Percentiles rank a stretch among this genome's conserved stretches.
phyloP scores from a whole-genome alignment of 108 stramenopile species.

The Cyclotella atomus region DNA sequence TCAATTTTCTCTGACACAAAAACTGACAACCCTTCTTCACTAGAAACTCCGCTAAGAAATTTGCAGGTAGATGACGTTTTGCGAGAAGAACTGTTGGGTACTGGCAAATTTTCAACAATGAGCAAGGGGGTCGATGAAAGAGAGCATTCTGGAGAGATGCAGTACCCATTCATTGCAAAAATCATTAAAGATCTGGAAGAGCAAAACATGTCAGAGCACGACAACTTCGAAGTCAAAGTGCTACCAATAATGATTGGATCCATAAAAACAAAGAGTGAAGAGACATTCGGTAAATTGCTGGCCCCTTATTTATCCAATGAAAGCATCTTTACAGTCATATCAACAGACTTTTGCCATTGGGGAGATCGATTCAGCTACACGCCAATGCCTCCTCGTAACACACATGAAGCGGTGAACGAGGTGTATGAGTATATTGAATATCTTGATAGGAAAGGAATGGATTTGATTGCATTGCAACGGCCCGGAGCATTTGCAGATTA shows the following conservation, averaged over 20 bases:
- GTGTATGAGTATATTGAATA: constrained; percentile 64
- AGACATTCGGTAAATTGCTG: constrained; percentile 60
- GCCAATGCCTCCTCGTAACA: constrained; percentile 26
- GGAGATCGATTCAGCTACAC: constrained; percentile 45
- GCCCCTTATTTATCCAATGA: constrained; percentile 59
- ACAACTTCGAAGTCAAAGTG: constrained; percentile 42
- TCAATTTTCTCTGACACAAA: not conserved
- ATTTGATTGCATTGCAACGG: constrained; percentile 68
- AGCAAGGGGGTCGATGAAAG: constrained; percentile 63
- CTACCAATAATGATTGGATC: constrained; percentile 87
- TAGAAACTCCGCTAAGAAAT: constrained; percentile 80
- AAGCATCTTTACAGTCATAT: constrained; percentile 67
- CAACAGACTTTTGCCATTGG: constrained; percentile 86
- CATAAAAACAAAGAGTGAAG: constrained; percentile 52
- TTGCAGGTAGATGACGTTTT: constrained; percentile 66
- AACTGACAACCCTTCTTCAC: too few relatives aligned
- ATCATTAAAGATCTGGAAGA: constrained; percentile 46
- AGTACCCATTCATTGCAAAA: constrained; percentile 84
- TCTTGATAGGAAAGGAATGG: constrained; percentile 81
- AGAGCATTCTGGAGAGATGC: constrained; percentile 91
- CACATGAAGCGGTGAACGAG: constrained; percentile 26
- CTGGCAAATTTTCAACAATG: constrained; percentile 64
- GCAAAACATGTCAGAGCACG: constrained; percentile 13
- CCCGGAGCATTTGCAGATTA: constrained; percentile 90
- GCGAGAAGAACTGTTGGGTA: constrained; percentile 60